Conservation (phyloP, 2,329 filamentous ascomycete species). For the Ceratocystis cubensis region DNA sequence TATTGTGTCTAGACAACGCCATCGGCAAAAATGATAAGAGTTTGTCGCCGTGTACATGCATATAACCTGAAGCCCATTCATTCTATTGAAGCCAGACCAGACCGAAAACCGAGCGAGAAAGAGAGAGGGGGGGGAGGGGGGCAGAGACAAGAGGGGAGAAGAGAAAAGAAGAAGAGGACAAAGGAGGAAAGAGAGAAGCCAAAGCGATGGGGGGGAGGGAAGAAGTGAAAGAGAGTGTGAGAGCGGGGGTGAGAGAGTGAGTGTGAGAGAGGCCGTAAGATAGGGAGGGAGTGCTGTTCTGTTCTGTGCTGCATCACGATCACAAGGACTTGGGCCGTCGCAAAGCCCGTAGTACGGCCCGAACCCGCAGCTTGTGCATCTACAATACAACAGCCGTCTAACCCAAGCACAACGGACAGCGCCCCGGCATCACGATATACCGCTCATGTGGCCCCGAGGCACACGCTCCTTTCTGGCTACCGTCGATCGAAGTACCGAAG, state of each 20-base stretch:
- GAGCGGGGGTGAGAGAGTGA: too few relatives aligned
- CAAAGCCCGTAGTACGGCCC: background rate
- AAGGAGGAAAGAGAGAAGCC: too few relatives aligned
- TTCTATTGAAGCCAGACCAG: conserved; percentile 4
- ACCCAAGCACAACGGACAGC: conserved; percentile 38
- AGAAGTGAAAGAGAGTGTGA: too few relatives aligned
- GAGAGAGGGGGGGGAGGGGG: background rate
- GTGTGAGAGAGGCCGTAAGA: too few relatives aligned
- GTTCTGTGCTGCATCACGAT: too few relatives aligned
- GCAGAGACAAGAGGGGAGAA: background rate
- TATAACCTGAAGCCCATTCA: background rate
- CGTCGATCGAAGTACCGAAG: conserved; percentile 56
- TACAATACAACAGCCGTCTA: conserved; percentile 23
- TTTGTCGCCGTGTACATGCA: conserved; percentile 2
- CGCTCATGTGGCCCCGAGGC: conserved; percentile 56
- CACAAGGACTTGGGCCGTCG: too few relatives aligned
- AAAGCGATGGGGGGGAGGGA: background rate
- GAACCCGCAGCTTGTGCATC: background rate
- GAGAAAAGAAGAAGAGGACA: background rate
- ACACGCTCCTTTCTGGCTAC: conserved; percentile 47
- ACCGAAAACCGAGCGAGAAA: background rate
- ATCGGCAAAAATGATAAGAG: background rate
- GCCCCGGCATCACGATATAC: conserved; percentile 57
- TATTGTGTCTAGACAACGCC: conserved; percentile 2
- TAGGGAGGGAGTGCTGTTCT: too few relatives aligned